Base-by-base conservation (phyloP, 2,329 filamentous ascomycete species). In the Diaporthe vexans region DNA sequence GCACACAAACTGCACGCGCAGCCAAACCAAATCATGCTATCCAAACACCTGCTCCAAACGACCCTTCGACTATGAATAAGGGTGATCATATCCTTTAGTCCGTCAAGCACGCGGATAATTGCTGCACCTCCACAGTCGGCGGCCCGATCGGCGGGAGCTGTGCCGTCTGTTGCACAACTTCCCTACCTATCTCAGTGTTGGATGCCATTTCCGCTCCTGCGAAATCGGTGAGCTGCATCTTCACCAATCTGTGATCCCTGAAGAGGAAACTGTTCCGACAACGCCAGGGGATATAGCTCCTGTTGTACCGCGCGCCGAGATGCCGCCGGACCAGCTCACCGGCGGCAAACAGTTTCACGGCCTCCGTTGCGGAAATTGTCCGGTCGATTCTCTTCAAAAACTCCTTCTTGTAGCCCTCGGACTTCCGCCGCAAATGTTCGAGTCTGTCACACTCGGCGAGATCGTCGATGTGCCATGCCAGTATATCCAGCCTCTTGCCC, bases 321-420 rank as follows among this genome's bases (percentile, higher is more conserved):
- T 13, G 15, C 10, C 24, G 48, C 33, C 48, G 48, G 48, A 43
- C 1, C 8, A 69, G 33, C 17, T 69, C 65, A n/a, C 65, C 65
- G 4, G 15, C 51, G 3, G 24, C 59, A 9, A 65, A 26, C 2
- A 65, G 24, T 21, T 48, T 48, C 17, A 33, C 24, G 2, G 43
- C 40, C 10, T 51, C 10, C 26, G 19, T 11, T 11, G 13, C 26
- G 1, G 26, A 1, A 40, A 65, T 51, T 0, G 29, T 8, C 26
- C 24, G 17, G 1, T 19, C 2, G 19, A 46, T 17, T 21, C 1
- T 6, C n/a, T 3, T 15, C n/a, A 0, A 11, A 8, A 43, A 61
- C 1, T 6, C 0, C 1, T 21, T 4, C 2, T 6, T 11, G 1
- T 29, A 0, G 15, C 4, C 1, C 4, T 17, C 1, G 8, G 17